Evolutionary conservation across 2,329 filamentous ascomycete species (phyloP).

Genomic region (Aspergillus nomiae): DNA sequence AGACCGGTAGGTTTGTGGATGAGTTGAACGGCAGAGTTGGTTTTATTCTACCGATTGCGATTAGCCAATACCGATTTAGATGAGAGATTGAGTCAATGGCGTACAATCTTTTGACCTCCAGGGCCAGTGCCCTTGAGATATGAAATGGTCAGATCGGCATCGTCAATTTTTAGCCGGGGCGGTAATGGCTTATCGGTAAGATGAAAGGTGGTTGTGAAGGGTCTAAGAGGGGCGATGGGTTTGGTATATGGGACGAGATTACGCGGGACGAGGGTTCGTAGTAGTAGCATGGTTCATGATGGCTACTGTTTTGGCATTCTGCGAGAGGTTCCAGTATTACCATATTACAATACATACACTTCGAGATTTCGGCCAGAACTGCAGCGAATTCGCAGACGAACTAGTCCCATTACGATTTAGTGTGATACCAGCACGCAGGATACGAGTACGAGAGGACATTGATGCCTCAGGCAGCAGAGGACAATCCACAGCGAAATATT

Average conservation of each 20-base stretch:
- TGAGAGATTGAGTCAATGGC: constrained; percentile 15
- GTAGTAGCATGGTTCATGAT: constrained; percentile 14
- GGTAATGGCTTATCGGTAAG: constrained; percentile 64
- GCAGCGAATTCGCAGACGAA: no score
- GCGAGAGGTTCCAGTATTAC: background rate
- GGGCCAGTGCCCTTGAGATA: constrained; percentile 92
- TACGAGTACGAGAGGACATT: background rate
- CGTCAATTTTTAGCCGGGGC: constrained; percentile 72
- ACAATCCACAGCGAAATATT: background rate
- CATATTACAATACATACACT: background rate
- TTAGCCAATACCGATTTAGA: background rate
- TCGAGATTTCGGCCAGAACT: background rate
- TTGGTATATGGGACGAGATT: background rate
- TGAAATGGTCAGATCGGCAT: constrained; percentile 76
- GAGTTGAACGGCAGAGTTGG: constrained; percentile 88
- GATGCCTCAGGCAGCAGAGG: background rate
- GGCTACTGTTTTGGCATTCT: background rate
- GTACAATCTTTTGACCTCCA: constrained; percentile 91
- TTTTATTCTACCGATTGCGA: constrained; percentile 72
- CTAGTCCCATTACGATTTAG: background rate
- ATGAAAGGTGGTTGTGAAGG: constrained; percentile 28
- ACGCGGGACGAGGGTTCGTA: constrained; percentile 3
- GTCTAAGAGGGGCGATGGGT: constrained; percentile 1
- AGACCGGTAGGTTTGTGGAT: constrained; percentile 88
- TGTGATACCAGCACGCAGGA: background rate